phyloP scores from a whole-genome alignment of 2,329 filamentous ascomycete genomes.

The Arthrocladium fulminans region DNA sequence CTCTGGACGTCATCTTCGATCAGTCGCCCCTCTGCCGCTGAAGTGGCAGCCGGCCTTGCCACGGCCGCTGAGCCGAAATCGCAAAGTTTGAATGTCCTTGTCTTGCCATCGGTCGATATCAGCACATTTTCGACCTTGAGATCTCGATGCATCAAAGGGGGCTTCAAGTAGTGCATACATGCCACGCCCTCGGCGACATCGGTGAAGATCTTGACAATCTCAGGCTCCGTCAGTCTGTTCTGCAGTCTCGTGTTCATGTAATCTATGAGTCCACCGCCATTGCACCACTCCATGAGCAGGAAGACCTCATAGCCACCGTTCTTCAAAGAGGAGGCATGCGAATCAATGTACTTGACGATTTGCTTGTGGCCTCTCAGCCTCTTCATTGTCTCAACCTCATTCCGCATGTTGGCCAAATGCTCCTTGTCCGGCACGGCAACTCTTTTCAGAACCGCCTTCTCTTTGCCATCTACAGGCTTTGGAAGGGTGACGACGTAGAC shows the following conservation, averaged over 20 bases:
- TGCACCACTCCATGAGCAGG: slow-evolving; percentile 94
- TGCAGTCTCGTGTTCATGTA: slow-evolving; percentile 99
- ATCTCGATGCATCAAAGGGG: slow-evolving; percentile 83
- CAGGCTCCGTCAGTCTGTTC: slow-evolving; percentile 90
- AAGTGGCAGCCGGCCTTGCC: slow-evolving; percentile 74
- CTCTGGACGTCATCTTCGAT: slow-evolving; percentile 96
- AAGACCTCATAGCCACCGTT: slow-evolving; percentile 97
- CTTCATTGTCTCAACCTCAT: slow-evolving; percentile 99
- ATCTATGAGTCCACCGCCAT: slow-evolving; percentile 90
- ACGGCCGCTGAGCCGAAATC: slow-evolving; percentile 91
- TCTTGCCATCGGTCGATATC: slow-evolving; percentile 61
- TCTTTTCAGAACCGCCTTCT: slow-evolving; percentile 80
- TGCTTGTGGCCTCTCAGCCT: slow-evolving; percentile 91
- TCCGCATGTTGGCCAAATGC: slow-evolving; percentile 88
- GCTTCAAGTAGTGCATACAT: slow-evolving; percentile 98
- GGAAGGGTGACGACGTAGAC: slow-evolving; percentile 92
- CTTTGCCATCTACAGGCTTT: slow-evolving; percentile 64
- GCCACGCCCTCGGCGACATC: slow-evolving; percentile 94
- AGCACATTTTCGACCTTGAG: slow-evolving; percentile 97
- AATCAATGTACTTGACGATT: slow-evolving; percentile 97
- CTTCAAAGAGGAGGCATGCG: slow-evolving; percentile 86
- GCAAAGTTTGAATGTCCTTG: slow-evolving; percentile 83
- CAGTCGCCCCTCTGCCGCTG: slow-evolving; percentile 76
- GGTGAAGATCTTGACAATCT: slow-evolving; percentile 93
- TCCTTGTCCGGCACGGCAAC: slow-evolving; percentile 96